A percentile compares a stretch with the other conserved stretches of the same genome.
Evolutionary conservation across 306 rosid species (phyloP).

Genomic region (Quercus mongolica): DNA sequence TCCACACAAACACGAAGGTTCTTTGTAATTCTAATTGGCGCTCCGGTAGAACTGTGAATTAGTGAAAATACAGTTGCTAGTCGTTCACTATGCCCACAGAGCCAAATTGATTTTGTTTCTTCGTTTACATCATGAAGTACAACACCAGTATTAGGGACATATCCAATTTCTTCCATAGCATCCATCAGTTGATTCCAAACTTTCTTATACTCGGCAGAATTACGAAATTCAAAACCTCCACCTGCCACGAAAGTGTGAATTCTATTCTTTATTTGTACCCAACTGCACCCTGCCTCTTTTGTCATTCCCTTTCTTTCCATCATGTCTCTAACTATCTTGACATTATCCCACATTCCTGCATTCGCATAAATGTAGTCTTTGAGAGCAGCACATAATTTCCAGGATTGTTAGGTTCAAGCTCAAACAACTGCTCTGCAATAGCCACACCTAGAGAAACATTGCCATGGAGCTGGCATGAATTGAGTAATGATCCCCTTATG

Average conservation of each 20-base stretch:
- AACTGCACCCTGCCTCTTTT: constrained; percentile 58
- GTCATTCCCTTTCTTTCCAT: constrained; percentile 46
- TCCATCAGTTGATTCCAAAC: constrained; percentile 38
- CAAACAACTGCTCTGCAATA: constrained; percentile 36
- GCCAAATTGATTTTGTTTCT: constrained; percentile 42
- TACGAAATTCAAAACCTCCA: constrained; percentile 43
- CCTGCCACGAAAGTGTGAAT: constrained; percentile 53
- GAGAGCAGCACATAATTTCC: constrained; percentile 64
- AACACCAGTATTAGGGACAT: constrained; percentile 36
- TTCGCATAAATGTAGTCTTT: constrained; percentile 44
- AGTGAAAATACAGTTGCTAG: constrained; percentile 42
- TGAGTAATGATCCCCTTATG: constrained; percentile 58
- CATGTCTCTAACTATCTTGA: constrained; percentile 47
- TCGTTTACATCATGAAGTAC: constrained; percentile 57
- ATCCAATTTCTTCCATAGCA: constrained; percentile 38
- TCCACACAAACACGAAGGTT: constrained; percentile 57
- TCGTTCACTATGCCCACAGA: constrained; percentile 59
- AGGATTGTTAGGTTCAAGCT: constrained; percentile 47
- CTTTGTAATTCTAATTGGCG: constrained; percentile 57
- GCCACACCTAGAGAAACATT: constrained; percentile 39
- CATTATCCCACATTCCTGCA: constrained; percentile 51
- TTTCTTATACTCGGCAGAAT: constrained; percentile 38
- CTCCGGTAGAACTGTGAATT: constrained; percentile 34
- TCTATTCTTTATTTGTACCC: constrained; percentile 43
- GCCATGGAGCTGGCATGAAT: constrained; percentile 44